Evolutionary conservation across 495 filamentous ascomycete species (phyloP).

Genomic region (Trichoderma erinaceum): DNA sequence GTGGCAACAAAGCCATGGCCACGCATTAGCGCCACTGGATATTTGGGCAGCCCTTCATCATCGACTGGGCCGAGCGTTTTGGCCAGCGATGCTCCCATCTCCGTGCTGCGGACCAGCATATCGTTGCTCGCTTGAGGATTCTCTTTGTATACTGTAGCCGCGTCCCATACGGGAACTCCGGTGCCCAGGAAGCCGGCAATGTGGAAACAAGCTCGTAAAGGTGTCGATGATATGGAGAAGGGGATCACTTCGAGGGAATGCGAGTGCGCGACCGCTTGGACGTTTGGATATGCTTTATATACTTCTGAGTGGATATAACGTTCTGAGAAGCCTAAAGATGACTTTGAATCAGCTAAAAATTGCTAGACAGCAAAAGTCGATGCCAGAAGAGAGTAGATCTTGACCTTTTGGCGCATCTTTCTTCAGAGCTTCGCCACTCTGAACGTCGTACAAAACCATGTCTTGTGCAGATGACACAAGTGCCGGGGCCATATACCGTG

Average conservation of each 20-base stretch:
- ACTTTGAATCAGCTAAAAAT: background rate
- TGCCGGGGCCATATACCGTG: constrained; percentile 36
- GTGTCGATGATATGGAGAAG: constrained; percentile 32
- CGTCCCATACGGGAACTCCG: constrained; percentile 30
- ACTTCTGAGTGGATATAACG: constrained; percentile 45
- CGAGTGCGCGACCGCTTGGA: constrained; percentile 38
- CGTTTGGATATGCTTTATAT: constrained; percentile 30
- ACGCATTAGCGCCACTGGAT: constrained; percentile 37
- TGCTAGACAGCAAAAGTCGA: background rate
- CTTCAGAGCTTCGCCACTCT: constrained; percentile 23
- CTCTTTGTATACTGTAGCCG: constrained; percentile 24
- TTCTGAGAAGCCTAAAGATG: constrained; percentile 31
- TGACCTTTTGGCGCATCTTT: constrained; percentile 2
- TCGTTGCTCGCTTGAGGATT: constrained; percentile 25
- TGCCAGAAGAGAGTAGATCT: background rate
- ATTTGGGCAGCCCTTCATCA: constrained; percentile 16
- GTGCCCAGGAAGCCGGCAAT: constrained; percentile 43
- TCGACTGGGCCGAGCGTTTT: constrained; percentile 7
- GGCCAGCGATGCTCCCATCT: constrained; percentile 29
- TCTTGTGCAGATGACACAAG: constrained; percentile 30
- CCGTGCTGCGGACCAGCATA: constrained; percentile 32
- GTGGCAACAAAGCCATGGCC: constrained; percentile 39
- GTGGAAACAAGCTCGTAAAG: constrained; percentile 33
- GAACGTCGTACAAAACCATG: constrained; percentile 33
- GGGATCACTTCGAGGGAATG: constrained; percentile 40